A percentile compares a stretch with the other conserved stretches of the same genome.
Conservation (phyloP, 345 rosid species). For the Eucalyptus pauciflora region DNA sequence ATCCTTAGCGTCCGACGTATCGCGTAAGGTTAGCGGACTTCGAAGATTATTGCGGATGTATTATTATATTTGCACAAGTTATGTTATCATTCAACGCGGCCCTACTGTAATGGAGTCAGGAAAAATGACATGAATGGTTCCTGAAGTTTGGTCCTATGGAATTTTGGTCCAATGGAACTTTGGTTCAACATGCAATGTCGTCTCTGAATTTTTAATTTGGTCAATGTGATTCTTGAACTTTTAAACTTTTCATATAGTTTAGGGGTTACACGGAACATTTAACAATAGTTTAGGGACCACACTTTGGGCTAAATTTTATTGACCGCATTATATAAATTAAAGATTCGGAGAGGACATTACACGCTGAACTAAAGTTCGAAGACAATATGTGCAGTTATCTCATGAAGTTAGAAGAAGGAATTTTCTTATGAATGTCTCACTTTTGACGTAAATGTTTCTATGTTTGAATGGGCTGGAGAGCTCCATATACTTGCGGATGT, state of each 20-base stretch:
- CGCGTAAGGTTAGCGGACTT: not conserved
- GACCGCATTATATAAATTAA: not conserved
- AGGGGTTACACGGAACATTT: too few species aligned
- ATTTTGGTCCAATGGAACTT: too few species aligned
- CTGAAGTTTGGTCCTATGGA: too few species aligned
- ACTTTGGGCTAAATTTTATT: rapidly evolving
- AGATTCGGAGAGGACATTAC: rapidly evolving
- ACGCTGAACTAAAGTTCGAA: rapidly evolving
- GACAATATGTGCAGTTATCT: rapidly evolving
- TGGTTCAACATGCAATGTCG: too few species aligned
- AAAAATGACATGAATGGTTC: not conserved
- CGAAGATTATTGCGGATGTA: not conserved
- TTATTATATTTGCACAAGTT: not conserved
- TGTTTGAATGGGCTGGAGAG: not conserved
- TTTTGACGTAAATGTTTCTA: not conserved
- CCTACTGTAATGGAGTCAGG: rapidly evolving
- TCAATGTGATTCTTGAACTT: not conserved
- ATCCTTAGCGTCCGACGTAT: not conserved
- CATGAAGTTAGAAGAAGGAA: not conserved
- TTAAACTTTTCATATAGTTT: not conserved
- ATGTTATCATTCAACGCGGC: rapidly evolving
- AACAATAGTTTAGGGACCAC: too few species aligned
- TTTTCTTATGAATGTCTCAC: not conserved
- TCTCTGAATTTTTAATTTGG: not conserved
- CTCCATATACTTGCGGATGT: not conserved